Conservation (phyloP, 192 early-diverging fungal genomes). For the Coemansia sp. region DNA sequence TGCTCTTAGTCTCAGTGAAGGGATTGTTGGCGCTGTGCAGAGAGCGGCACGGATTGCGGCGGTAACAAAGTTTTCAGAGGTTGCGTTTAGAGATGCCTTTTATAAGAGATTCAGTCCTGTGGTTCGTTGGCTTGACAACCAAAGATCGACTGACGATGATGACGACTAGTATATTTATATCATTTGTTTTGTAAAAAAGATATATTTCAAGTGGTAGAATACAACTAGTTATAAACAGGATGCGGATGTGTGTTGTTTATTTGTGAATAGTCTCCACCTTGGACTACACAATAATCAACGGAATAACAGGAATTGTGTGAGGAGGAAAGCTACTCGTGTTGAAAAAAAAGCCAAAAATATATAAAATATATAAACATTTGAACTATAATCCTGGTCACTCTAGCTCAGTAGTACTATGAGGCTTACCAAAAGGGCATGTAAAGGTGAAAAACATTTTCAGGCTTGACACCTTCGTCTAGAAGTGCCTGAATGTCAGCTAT, state of each 20-base stretch:
- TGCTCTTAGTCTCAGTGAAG: constrained; percentile 56
- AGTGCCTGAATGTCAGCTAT: neutral
- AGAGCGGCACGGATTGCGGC: constrained; percentile 67
- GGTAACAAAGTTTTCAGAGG: constrained; percentile 73
- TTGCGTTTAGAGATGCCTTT: constrained; percentile 55
- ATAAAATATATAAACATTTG: too few relatives aligned
- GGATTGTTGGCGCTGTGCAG: constrained; percentile 60
- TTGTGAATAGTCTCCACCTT: too few relatives aligned
- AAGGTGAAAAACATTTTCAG: neutral
- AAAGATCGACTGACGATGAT: constrained; percentile 23
- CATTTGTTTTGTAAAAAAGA: neutral
- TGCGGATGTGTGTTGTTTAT: too few relatives aligned
- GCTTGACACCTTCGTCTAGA: neutral
- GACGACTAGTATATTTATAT: neutral
- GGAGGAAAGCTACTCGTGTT: too few relatives aligned
- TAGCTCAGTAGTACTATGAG: too few relatives aligned
- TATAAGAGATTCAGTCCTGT: constrained; percentile 44
- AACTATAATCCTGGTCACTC: too few relatives aligned
- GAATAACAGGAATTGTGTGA: too few relatives aligned
- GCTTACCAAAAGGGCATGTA: neutral
- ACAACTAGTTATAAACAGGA: too few relatives aligned
- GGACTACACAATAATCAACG: too few relatives aligned
- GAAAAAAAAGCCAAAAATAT: too few relatives aligned
- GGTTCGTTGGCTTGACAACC: constrained; percentile 49
- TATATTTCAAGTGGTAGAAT: too few relatives aligned